Evolutionary conservation across 352 stramenopile species (phyloP), one percentile per base, ranked within the genome.

Genomic region (Thalassiosira hispida): DNA sequence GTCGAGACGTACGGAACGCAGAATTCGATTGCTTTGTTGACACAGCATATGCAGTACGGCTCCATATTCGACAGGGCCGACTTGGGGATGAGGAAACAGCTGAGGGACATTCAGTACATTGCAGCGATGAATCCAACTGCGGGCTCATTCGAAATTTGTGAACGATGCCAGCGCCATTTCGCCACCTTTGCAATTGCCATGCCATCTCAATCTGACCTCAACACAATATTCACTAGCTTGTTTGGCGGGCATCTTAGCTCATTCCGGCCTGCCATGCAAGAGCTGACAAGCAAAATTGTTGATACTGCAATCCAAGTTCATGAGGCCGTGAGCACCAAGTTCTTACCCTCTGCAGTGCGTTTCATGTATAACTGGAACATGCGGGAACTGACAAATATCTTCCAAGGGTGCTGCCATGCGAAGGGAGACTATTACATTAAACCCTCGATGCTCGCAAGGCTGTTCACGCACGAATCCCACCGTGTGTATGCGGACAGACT

Each of bases 351-450:
- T 42, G 96, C 96, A 46, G 96, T 97, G n/a, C 97, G 98, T 79
- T 98, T 98, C 78, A 97, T 98, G 70, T 98, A 99, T 89, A 98
- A 98, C 77, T 98, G 96, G 96, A 98, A 98, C 85, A 98, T 96
- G 96, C 94, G 96, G 14, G 96, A 98, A 71, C 86, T 99, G 2
- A 97, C 93, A 3, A 98, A 98, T 64, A 96, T 98, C 56, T 98
- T 98, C 79, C 96, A 99, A 85, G 95, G 96, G 1, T 90, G 97
- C 25, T 97, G 95, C 33, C 92, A 95, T 1, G 95, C 96, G 6
- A 97, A 97, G 73, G 92, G 93, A 22, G 95, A 98, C 42, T 98
- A 97, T 77, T 98, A 97, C 80, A 91, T 93, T 16, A 95, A 89
- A 4, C 90, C 94, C 2, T 83, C 90, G 6, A 93, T 95, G 38